phyloP scores from a whole-genome alignment of 257 asterid species.

The Vinca minor region DNA sequence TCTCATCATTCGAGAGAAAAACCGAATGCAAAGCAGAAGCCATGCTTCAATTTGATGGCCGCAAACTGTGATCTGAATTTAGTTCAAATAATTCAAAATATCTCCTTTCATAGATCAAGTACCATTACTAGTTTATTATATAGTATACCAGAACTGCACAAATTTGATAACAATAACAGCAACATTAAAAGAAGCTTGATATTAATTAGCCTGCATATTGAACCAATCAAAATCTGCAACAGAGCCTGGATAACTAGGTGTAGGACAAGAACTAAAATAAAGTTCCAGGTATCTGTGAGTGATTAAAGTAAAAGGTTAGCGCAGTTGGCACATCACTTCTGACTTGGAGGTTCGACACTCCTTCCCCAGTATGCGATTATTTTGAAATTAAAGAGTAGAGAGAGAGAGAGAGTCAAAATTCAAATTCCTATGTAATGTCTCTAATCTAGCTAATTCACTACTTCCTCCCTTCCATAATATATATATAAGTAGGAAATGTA shows the following conservation, averaged over 20 bases:
- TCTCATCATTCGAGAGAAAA: constrained; percentile 43
- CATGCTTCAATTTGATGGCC: constrained; percentile 41
- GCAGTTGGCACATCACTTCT: too few species aligned
- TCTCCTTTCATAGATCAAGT: neutral
- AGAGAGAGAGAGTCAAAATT: too few species aligned
- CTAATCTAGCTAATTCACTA: neutral
- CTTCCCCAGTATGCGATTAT: too few species aligned
- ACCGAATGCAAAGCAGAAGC: constrained; percentile 50
- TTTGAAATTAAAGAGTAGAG: too few species aligned
- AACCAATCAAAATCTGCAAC: neutral
- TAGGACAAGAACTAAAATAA: too few species aligned
- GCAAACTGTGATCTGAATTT: constrained; percentile 19
- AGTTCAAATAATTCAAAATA: neutral
- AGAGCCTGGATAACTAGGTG: too few species aligned
- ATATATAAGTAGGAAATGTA: too few species aligned
- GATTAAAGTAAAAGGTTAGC: neutral
- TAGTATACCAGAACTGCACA: neutral
- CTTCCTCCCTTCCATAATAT: too few species aligned
- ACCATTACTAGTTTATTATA: neutral
- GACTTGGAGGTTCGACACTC: too few species aligned
- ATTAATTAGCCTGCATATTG: neutral
- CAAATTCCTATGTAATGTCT: neutral
- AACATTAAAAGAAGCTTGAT: neutral
- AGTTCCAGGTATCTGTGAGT: too few species aligned
- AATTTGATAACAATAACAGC: neutral